Evolutionary conservation across 495 filamentous ascomycete genomes (phyloP).

Genomic region (Lasiosphaeria ovina): DNA sequence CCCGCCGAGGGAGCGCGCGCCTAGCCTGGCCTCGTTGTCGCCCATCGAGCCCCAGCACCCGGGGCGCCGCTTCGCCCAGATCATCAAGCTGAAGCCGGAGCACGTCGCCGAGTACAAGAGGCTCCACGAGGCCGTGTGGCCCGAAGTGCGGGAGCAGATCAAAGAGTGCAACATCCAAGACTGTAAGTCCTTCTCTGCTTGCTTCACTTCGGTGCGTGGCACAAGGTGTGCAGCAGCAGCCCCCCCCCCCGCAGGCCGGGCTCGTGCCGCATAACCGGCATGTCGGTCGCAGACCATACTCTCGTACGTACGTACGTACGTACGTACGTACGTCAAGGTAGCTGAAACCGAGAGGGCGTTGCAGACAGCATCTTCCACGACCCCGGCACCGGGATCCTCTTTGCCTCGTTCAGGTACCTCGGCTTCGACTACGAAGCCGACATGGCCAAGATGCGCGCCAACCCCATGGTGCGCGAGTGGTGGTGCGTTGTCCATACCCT

Average conservation of each 20-base stretch:
- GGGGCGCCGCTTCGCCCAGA: conserved; percentile 60
- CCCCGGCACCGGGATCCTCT: conserved; percentile 57
- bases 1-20: too few species aligned
- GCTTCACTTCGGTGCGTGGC: too few species aligned
- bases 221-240: background rate
- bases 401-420: conserved; percentile 72
- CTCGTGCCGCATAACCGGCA: background rate
- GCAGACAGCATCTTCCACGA: conserved; percentile 73
- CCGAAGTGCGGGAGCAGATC: conserved; percentile 70
- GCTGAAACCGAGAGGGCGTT: background rate
- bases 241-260: background rate
- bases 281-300: background rate
- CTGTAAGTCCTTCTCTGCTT: conserved; percentile 45
- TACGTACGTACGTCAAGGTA: background rate
- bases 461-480: conserved; percentile 71
- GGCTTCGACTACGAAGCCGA: conserved; percentile 66
- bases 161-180: conserved; percentile 69
- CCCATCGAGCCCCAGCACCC: conserved; percentile 10
- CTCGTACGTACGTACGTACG: too few species aligned
- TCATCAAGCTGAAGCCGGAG: conserved; percentile 67
- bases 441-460: conserved; percentile 68
- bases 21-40: too few species aligned
- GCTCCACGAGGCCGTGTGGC: conserved; percentile 70
- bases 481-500: conserved; percentile 40
- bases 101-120: conserved; percentile 65